Percentiles rank a stretch among this genome's conserved stretches.
Conservation (phyloP, 768 basidiomycete species). For the Suillus tomentosus region DNA sequence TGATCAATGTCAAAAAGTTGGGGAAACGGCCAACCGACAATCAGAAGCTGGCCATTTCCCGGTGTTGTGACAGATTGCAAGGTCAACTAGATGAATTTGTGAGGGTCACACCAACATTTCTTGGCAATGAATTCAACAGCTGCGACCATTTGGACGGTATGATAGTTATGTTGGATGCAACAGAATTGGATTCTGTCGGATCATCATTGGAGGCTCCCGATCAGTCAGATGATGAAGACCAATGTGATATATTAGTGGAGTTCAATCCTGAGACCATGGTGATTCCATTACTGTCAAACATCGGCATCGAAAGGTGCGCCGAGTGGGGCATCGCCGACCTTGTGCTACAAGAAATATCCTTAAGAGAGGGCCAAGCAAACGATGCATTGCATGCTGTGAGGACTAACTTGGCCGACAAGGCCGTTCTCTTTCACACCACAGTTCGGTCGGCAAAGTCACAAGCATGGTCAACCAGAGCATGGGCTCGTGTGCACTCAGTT, state of each 20-base stretch:
- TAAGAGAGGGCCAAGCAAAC: slow-evolving; percentile 11
- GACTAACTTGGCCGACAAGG: slow-evolving; percentile 13
- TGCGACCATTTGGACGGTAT: neutral
- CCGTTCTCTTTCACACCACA: slow-evolving; percentile 7
- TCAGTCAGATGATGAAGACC: neutral
- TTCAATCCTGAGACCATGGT: too few species aligned
- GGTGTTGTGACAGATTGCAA: neutral
- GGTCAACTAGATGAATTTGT: neutral
- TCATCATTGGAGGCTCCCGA: neutral
- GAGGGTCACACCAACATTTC: neutral
- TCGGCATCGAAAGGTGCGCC: too few species aligned
- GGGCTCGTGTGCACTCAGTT: too few species aligned
- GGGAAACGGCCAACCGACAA: neutral
- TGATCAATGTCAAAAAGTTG: neutral
- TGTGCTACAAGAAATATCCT: too few species aligned
- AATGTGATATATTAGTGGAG: neutral
- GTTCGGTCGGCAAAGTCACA: neutral
- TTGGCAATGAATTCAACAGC: neutral
- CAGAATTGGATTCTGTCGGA: neutral
- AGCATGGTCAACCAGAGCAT: too few species aligned
- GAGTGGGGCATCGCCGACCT: too few species aligned
- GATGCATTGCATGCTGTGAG: slow-evolving; percentile 16
- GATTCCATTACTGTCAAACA: too few species aligned
- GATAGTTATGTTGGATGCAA: neutral
- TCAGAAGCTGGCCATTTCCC: neutral